phyloP scores from a whole-genome alignment of 768 basidiomycete species.

The Russula sp. region DNA sequence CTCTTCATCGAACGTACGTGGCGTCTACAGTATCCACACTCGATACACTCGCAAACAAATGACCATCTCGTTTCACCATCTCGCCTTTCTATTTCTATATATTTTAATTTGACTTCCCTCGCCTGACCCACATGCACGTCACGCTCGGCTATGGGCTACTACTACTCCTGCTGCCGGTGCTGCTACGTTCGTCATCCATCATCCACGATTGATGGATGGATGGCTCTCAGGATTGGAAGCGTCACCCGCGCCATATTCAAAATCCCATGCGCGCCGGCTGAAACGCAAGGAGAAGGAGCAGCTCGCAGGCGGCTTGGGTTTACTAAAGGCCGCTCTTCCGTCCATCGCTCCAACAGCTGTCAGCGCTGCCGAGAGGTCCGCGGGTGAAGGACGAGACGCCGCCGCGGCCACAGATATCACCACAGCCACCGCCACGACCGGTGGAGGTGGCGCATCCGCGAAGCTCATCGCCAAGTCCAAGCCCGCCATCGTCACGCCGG shows the following conservation, averaged over 20 bases:
- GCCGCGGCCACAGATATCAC: not conserved
- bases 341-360: constrained; percentile 29
- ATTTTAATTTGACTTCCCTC: not conserved
- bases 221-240: constrained; percentile 39
- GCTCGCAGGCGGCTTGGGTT: constrained; percentile 30
- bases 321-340: constrained; percentile 43
- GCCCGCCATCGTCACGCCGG: not conserved
- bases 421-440: not conserved
- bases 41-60: not conserved
- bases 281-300: constrained; percentile 55
- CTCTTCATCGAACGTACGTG: constrained; percentile 57
- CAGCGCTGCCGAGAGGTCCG: not conserved
- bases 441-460: not conserved
- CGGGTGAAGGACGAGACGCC: constrained; percentile 15
- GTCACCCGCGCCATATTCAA: constrained; percentile 52
- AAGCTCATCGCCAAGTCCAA: not conserved
- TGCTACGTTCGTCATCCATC: not conserved
- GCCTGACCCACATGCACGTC: not conserved
- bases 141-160: not conserved
- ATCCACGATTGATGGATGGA: not conserved
- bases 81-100: not conserved
- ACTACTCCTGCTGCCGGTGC: not conserved
- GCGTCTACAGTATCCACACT: not conserved
- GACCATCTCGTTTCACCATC: not conserved
- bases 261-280: constrained; percentile 60